Conservation (phyloP, 768 basidiomycete species). For the Suillus sp. region DNA sequence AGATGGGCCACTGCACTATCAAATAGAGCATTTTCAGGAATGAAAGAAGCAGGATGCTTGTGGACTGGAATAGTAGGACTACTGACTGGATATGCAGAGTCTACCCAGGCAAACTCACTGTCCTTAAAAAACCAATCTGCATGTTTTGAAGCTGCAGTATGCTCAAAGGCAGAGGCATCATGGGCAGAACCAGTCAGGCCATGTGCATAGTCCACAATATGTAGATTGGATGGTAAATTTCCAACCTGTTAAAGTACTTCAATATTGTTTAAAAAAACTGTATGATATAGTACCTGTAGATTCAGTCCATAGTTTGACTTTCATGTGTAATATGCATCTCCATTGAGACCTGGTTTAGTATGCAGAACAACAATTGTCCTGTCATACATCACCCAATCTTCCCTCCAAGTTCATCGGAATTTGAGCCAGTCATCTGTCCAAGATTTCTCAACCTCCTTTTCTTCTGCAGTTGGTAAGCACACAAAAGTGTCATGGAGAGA, state of each 20-base stretch:
- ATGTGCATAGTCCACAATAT: slow-evolving; percentile 4
- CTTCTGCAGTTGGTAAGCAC: slow-evolving; percentile 28
- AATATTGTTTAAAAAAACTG: not conserved
- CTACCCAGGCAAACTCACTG: slow-evolving; percentile 27
- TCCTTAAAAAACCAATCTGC: slow-evolving; percentile 28
- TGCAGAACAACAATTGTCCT: slow-evolving; percentile 36
- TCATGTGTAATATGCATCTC: slow-evolving; percentile 38
- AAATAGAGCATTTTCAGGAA: slow-evolving; percentile 31
- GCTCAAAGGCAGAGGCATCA: not conserved
- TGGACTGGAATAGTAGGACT: slow-evolving; percentile 34
- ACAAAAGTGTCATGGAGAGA: slow-evolving; percentile 36
- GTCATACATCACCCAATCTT: slow-evolving; percentile 41
- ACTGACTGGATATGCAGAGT: slow-evolving; percentile 32
- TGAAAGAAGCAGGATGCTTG: slow-evolving; percentile 31
- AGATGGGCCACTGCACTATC: slow-evolving; percentile 17
- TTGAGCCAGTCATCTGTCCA: slow-evolving; percentile 38
- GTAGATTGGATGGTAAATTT: slow-evolving; percentile 3
- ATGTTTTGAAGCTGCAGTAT: slow-evolving; percentile 30
- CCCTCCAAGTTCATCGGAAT: slow-evolving; percentile 34
- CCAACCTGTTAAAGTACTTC: not conserved
- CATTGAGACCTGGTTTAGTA: slow-evolving; percentile 30
- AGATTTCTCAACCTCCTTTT: slow-evolving; percentile 37
- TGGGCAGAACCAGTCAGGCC: too few relatives aligned
- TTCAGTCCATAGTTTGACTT: slow-evolving; percentile 36
- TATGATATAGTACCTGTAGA: too few relatives aligned